Evolutionary conservation across 2,329 filamentous ascomycete genomes (phyloP).

Genomic region (Colletotrichum tamarilloi): DNA sequence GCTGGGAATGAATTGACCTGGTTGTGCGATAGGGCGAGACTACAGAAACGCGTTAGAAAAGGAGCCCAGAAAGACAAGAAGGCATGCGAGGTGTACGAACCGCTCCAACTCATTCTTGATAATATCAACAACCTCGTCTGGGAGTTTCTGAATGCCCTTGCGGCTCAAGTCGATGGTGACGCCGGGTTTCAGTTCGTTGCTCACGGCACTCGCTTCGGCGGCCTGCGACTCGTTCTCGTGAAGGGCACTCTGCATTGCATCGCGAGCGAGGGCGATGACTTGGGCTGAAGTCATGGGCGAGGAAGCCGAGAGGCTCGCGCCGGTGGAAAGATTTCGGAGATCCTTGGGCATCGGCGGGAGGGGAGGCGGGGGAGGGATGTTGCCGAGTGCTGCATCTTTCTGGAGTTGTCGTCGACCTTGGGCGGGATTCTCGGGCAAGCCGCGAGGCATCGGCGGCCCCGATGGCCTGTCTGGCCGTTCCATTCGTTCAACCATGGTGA

Average conservation of each 20-base stretch:
- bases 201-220: slow-evolving; percentile 68
- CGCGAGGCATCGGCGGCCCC: slow-evolving; percentile 46
- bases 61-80: slow-evolving; percentile 9
- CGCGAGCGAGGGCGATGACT: slow-evolving; percentile 72
- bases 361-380: slow-evolving; percentile 53
- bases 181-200: slow-evolving; percentile 73
- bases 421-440: slow-evolving; percentile 53
- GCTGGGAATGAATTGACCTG: slow-evolving; percentile 75
- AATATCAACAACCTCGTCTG: slow-evolving; percentile 79
- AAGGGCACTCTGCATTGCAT: slow-evolving; percentile 75
- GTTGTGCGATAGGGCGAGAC: slow-evolving; percentile 85
- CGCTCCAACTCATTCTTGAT: slow-evolving; percentile 80
- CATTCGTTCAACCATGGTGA: slow-evolving; percentile 35
- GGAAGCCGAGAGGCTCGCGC: slow-evolving; percentile 60
- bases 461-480: slow-evolving; percentile 39
- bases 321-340: slow-evolving; percentile 59
- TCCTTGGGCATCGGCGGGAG: slow-evolving; percentile 58
- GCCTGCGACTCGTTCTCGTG: slow-evolving; percentile 74
- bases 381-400: slow-evolving; percentile 50
- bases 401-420: slow-evolving; percentile 51
- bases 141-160: slow-evolving; percentile 76
- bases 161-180: slow-evolving; percentile 84
- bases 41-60: slow-evolving; percentile 47
- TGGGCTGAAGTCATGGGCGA: slow-evolving; percentile 68
- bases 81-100: slow-evolving; percentile 53